These are phyloP conservation scores for Wickerhamiella kurtzmanii DNA, from an alignment of 805 yeast species.

Conservation along the genomic window DNA sequence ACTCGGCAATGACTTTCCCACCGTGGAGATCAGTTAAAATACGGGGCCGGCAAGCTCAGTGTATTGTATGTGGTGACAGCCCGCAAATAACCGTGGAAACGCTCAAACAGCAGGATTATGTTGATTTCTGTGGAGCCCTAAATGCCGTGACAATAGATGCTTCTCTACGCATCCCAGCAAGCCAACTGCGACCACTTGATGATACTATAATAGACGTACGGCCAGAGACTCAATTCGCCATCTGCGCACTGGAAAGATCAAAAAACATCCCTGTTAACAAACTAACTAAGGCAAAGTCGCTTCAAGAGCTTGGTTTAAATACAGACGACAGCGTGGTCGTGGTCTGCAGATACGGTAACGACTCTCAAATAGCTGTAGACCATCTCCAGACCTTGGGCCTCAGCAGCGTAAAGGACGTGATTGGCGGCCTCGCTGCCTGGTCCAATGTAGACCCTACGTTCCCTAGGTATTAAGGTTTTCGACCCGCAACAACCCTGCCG, in stretches of 20 bases:
- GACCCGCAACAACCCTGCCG: conserved; percentile 38
- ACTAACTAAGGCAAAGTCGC: conserved; percentile 26
- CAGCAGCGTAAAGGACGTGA: conserved; percentile 45
- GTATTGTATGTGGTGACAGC: conserved; percentile 49
- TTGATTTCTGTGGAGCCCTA: conserved; percentile 58
- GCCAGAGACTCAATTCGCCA: conserved; percentile 59
- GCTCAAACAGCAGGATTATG: conserved; percentile 46
- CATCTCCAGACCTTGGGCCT: conserved; percentile 38
- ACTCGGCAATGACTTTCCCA: conserved; percentile 42
- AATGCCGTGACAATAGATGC: conserved; percentile 22
- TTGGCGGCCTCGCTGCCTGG: conserved; percentile 70
- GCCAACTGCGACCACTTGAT: background rate
- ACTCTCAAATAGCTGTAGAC: conserved; percentile 66
- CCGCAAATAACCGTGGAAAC: conserved; percentile 37
- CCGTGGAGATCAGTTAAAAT: conserved; percentile 58
- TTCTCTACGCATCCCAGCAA: background rate
- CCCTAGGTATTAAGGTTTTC: conserved; percentile 42
- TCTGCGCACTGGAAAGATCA: conserved; percentile 47
- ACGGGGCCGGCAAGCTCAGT: conserved; percentile 49
- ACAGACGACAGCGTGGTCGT: conserved; percentile 35
- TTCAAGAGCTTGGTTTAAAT: conserved; percentile 15
- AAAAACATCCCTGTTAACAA: conserved; percentile 50
- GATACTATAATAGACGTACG: conserved; percentile 57
- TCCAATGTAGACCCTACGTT: conserved; percentile 45
- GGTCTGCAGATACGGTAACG: conserved; percentile 81